Conservation (phyloP, 768 basidiomycete species). For the Rhizopogon vulgaris region DNA sequence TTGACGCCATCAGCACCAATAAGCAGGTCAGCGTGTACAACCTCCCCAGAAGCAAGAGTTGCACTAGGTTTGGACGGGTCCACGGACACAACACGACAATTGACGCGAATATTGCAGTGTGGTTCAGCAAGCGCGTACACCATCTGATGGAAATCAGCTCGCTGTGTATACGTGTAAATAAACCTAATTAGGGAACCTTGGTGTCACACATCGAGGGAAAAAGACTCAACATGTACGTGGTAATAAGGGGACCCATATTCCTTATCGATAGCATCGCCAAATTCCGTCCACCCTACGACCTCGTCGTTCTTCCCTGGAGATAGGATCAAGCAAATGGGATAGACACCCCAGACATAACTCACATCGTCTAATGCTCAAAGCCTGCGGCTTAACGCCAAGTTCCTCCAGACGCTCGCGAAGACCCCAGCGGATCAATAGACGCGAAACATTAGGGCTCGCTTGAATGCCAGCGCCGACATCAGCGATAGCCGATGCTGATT, state of each 20-base stretch:
- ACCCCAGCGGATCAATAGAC: constrained; percentile 47
- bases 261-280: constrained; percentile 27
- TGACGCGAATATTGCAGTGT: constrained; percentile 30
- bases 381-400: constrained; percentile 33
- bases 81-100: constrained; percentile 30
- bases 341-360: neutral
- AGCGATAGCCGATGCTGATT: constrained; percentile 31
- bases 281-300: constrained; percentile 29
- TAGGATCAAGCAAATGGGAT: neutral
- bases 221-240: constrained; percentile 27
- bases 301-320: constrained; percentile 27
- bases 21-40: constrained; percentile 38
- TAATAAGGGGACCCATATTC: constrained; percentile 30
- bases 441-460: constrained; percentile 34
- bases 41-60: constrained; percentile 36
- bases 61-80: constrained; percentile 28
- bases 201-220: neutral
- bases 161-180: constrained; percentile 9
- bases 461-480: constrained; percentile 54
- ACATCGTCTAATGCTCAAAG: constrained; percentile 40
- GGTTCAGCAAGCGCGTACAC: constrained; percentile 30
- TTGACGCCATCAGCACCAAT: constrained; percentile 51
- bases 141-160: constrained; percentile 44
- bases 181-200: neutral
- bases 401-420: constrained; percentile 34